Evolutionary conservation across 2,329 filamentous ascomycete species (phyloP).

Genomic region (Periconia sp.): DNA sequence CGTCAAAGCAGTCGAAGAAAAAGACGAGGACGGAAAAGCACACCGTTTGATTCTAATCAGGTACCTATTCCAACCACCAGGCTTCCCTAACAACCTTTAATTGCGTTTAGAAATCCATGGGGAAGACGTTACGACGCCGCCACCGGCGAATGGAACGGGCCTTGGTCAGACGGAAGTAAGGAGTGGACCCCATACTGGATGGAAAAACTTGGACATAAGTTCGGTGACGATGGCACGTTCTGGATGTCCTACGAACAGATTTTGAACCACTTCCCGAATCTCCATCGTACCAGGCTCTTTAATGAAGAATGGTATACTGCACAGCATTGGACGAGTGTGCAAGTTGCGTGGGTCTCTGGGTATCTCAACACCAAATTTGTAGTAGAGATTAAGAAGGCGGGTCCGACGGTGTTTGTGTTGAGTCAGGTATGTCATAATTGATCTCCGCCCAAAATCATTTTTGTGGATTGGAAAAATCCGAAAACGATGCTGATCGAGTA

Average conservation of each 20-base stretch:
- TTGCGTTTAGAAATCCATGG: conserved; percentile 69
- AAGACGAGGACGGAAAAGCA: conserved; percentile 38
- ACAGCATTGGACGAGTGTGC: conserved; percentile 61
- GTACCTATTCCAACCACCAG: conserved; percentile 32
- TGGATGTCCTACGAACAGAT: conserved; percentile 64
- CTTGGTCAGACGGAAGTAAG: conserved; percentile 79
- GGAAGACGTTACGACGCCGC: conserved; percentile 56
- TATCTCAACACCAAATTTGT: conserved; percentile 63
- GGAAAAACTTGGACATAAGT: conserved; percentile 68
- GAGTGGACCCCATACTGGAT: conserved; percentile 84
- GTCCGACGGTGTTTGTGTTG: conserved; percentile 60
- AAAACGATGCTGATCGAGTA: conserved; percentile 34
- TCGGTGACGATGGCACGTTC: conserved; percentile 72
- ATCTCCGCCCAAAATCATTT: no score
- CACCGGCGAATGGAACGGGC: conserved; percentile 70
- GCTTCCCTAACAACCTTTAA: no score
- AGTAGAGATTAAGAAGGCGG: conserved; percentile 54
- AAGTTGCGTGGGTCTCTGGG: conserved; percentile 61
- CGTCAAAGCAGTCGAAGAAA: conserved; percentile 59
- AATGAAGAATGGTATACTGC: conserved; percentile 60
- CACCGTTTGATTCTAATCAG: conserved; percentile 63
- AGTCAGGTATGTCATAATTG: conserved; percentile 57
- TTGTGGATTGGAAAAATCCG: neutral
- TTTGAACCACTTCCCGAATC: conserved; percentile 57
- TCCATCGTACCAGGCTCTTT: conserved; percentile 63